These are phyloP conservation scores for Mycosphaerella arachidis DNA, from an alignment of 2,329 filamentous ascomycete genomes.

Conservation along the genomic window DNA sequence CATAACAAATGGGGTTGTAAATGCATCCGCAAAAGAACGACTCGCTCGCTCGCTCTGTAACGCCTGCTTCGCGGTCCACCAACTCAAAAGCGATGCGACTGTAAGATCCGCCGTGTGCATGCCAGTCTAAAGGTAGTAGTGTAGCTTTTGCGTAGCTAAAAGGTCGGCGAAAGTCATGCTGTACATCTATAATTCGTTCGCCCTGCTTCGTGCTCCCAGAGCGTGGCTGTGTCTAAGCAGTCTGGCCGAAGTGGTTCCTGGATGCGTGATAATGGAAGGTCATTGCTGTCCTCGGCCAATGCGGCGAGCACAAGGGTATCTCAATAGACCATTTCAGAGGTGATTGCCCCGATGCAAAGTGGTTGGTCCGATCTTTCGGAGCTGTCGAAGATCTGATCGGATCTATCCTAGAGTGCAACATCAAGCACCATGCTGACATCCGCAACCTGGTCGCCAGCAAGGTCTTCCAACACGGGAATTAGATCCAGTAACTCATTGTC, in stretches of 20 bases:
- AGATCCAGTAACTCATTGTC: constrained; percentile 97
- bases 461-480: constrained; percentile 95
- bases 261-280: constrained; percentile 1
- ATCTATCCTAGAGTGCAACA: constrained; percentile 57
- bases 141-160: background rate
- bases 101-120: background rate
- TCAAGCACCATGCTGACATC: constrained; percentile 98
- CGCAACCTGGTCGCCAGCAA: constrained; percentile 80
- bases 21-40: background rate
- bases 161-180: constrained; percentile 2
- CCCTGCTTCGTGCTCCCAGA: background rate
- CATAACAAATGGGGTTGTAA: background rate
- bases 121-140: background rate
- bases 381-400: background rate
- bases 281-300: constrained; percentile 5
- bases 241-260: background rate
- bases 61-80: background rate
- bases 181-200: constrained; percentile 5
- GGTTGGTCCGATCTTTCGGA: background rate
- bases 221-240: background rate
- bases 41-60: background rate
- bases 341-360: background rate
- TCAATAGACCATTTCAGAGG: constrained; percentile 16
- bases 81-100: background rate
- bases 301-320: constrained; percentile 17